These are phyloP conservation scores for Trapa incisa DNA, from an alignment of 345 rosid species.

Conservation along the genomic window DNA sequence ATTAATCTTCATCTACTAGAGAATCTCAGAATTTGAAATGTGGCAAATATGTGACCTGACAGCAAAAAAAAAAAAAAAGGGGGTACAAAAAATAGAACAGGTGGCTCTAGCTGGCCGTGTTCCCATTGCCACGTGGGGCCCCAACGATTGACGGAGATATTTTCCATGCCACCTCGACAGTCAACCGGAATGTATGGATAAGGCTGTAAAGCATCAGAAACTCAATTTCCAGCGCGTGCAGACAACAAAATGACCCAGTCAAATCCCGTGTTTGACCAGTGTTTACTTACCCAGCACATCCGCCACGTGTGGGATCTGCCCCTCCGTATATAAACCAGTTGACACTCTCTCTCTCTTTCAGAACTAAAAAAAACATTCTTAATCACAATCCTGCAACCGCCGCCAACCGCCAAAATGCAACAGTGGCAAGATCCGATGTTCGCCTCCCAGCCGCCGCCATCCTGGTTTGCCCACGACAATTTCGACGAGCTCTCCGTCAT, in stretches of 20 bases:
- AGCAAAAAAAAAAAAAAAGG: no score
- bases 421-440: background rate
- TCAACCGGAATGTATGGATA: background rate
- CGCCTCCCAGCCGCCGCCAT: constrained; percentile 4
- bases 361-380: background rate
- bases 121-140: background rate
- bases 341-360: background rate
- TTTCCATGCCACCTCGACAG: background rate
- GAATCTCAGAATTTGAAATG: no score
- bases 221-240: constrained; percentile 5
- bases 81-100: no score
- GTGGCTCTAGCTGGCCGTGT: background rate
- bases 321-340: constrained; percentile 12
- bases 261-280: constrained; percentile 18
- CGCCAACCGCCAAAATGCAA: constrained; percentile 7
- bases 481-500: constrained; percentile 41
- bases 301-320: constrained; percentile 4
- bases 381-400: background rate
- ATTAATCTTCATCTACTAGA: no score
- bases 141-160: background rate
- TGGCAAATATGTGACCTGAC: no score
- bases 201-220: background rate
- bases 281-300: constrained; percentile 8
- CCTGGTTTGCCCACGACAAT: constrained; percentile 34
- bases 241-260: background rate